Conservation (phyloP, 1,284 basidiomycete genomes). For the Schizophyllum amplum region DNA sequence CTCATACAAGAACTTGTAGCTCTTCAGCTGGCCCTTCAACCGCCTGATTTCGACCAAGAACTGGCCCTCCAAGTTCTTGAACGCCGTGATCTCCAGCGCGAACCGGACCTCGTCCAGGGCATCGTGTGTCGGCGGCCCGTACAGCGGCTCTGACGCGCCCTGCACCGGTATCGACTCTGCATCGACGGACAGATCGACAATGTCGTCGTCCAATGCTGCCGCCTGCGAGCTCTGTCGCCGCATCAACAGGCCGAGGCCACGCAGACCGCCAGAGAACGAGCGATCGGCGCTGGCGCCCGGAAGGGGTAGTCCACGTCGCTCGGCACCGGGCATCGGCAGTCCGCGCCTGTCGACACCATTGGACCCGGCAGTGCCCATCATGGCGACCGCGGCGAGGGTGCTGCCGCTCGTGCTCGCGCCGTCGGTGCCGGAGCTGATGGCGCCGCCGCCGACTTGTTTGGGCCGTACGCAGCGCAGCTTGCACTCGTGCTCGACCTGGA, state of each 20-base stretch:
- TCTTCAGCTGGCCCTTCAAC: constrained; percentile 14
- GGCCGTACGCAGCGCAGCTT: constrained; percentile 78
- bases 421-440: constrained; percentile 25
- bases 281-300: constrained; percentile 31
- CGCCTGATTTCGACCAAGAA: constrained; percentile 14
- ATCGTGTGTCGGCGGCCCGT: constrained; percentile 10
- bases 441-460: constrained; percentile 51
- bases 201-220: constrained; percentile 32
- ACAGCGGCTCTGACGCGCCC: constrained; percentile 17
- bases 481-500: constrained; percentile 82
- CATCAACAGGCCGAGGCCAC: constrained; percentile 64
- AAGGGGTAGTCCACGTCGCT: not conserved
- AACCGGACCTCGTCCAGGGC: constrained; percentile 15
- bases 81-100: constrained; percentile 13
- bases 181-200: constrained; percentile 32
- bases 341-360: constrained; percentile 83
- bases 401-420: constrained; percentile 27
- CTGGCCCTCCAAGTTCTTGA: constrained; percentile 13
- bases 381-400: constrained; percentile 64
- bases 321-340: constrained; percentile 55
- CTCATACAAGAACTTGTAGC: constrained; percentile 17
- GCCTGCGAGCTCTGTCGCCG: constrained; percentile 82
- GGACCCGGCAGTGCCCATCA: constrained; percentile 71
- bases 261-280: constrained; percentile 56
- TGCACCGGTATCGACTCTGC: constrained; percentile 32